Evolutionary conservation across 257 asterid species (phyloP).

Genomic region (Haberlea rhodopensis): DNA sequence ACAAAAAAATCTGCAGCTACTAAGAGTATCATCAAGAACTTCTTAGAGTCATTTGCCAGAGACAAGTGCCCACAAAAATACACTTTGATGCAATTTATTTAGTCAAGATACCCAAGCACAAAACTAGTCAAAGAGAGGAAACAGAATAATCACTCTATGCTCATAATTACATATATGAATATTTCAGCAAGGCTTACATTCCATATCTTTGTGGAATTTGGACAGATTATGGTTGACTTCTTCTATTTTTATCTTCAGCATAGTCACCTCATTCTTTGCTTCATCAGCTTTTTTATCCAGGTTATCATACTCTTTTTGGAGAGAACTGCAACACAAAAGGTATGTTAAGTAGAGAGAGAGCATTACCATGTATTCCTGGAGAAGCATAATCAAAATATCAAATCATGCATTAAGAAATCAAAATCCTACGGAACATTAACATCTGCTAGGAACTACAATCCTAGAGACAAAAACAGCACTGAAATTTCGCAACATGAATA

Average conservation of each 20-base stretch:
- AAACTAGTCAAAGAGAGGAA: slow-evolving; percentile 5
- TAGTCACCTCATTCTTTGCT: slow-evolving; percentile 81
- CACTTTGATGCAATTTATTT: slow-evolving; percentile 1
- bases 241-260: slow-evolving; percentile 64
- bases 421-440: slow-evolving; percentile 18
- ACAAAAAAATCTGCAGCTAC: background rate
- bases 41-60: background rate
- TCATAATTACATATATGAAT: slow-evolving; percentile 1
- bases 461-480: slow-evolving; percentile 3
- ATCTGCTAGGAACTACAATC: slow-evolving; percentile 19
- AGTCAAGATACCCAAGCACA: background rate
- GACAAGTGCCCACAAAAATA: slow-evolving; percentile 7
- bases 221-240: slow-evolving; percentile 70
- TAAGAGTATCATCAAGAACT: slow-evolving; percentile 12
- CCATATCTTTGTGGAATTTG: slow-evolving; percentile 70
- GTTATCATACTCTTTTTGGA: slow-evolving; percentile 70
- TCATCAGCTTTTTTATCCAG: slow-evolving; percentile 67
- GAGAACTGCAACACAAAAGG: slow-evolving; percentile 53
- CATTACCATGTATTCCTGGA: slow-evolving; percentile 4
- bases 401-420: background rate
- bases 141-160: slow-evolving; percentile 11
- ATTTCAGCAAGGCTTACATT: slow-evolving; percentile 53
- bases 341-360: slow-evolving; percentile 16
- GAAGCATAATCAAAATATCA: slow-evolving; percentile 1
- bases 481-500: slow-evolving; percentile 3